These are phyloP conservation scores for Ceratocystis ficicola DNA, from an alignment of 2,329 filamentous ascomycete species.

Conservation along the genomic window DNA sequence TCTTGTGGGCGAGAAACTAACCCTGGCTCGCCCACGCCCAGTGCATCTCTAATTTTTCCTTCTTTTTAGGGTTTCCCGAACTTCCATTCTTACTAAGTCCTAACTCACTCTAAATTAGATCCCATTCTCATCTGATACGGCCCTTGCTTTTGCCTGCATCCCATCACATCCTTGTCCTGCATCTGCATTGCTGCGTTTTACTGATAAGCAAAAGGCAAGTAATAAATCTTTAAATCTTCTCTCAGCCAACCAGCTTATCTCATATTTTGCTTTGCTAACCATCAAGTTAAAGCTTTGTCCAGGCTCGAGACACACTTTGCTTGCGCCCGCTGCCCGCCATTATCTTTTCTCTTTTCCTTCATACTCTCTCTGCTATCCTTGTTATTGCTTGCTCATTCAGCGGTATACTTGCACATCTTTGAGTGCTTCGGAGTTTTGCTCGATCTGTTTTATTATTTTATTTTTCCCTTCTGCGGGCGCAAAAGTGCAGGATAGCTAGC, in stretches of 20 bases:
- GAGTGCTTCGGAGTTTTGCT: background rate
- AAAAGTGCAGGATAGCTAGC: slow-evolving; percentile 10
- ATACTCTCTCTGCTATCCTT: background rate
- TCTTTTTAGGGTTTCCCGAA: too few species aligned
- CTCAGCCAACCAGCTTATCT: slow-evolving; percentile 16
- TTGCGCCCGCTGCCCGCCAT: slow-evolving; percentile 14
- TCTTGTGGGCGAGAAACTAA: too few species aligned
- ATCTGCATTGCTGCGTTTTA: background rate
- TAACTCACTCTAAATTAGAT: too few species aligned
- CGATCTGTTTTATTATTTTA: background rate
- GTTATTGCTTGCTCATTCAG: background rate
- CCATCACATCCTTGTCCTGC: slow-evolving; percentile 1
- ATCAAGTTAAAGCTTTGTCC: slow-evolving; percentile 15
- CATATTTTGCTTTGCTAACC: slow-evolving; percentile 14
- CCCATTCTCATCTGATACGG: background rate
- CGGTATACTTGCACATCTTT: background rate
- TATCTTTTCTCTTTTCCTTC: slow-evolving; percentile 1
- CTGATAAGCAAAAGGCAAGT: slow-evolving; percentile 19
- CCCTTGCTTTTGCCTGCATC: background rate
- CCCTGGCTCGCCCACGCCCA: too few species aligned
- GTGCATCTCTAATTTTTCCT: too few species aligned
- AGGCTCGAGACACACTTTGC: background rate
- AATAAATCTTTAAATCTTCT: background rate
- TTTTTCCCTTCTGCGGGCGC: slow-evolving; percentile 15
- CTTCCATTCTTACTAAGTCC: too few species aligned